Evolutionary conservation across 2,329 filamentous ascomycete species (phyloP), one percentile per base, ranked within the genome.

Genomic region (Scedosporium boydii): DNA sequence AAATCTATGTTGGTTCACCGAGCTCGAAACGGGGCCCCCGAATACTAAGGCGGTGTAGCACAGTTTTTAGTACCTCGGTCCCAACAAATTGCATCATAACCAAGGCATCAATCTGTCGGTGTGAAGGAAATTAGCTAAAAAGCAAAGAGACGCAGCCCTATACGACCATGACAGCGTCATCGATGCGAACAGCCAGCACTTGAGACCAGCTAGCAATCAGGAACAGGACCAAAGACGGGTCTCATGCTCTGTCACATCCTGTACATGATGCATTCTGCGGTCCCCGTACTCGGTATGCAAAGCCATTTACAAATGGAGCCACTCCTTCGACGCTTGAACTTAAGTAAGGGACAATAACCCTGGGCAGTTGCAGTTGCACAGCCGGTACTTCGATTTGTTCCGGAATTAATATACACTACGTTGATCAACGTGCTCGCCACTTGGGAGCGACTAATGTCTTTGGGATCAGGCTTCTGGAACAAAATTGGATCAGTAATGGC

Each of bases 11-110:
- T 44, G 9, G 26, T 56, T 56, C 38, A 48, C 41, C 29, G 41
- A 61, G 59, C 59, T 56, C 38, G 46, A 61, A 55, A 29, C 29
- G 34, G 59, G 55, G 46, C 46, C 38, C 46, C n/a, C 34, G 23
- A 29, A 42, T 18, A 29, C 48, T 6, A 61, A 26, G 12, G 55
- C 27, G 55, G 60, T 53, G 41, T 18, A 61, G 18, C 26, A 10
- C 5, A 14, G 21, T 27, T 38, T 61, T 53, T 61, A 38, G n/a
- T 61, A 27, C 21, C 23, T 55, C 51, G 51, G 51, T 18, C 12
- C 23, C 51, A 18, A 26, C 21, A 23, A 55, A 55, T 55, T 55
- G 51, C 51, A 55, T 55, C 51, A 55, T 55, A 27, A 48, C 44
- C 16, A 21, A 48, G 44, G n/a, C 16, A 21, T n/a, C n/a, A n/a